A percentile compares a stretch with the other conserved stretches of the same genome.
phyloP scores from a whole-genome alignment of 2,329 filamentous ascomycete species.

The Zymoseptoria tritici region DNA sequence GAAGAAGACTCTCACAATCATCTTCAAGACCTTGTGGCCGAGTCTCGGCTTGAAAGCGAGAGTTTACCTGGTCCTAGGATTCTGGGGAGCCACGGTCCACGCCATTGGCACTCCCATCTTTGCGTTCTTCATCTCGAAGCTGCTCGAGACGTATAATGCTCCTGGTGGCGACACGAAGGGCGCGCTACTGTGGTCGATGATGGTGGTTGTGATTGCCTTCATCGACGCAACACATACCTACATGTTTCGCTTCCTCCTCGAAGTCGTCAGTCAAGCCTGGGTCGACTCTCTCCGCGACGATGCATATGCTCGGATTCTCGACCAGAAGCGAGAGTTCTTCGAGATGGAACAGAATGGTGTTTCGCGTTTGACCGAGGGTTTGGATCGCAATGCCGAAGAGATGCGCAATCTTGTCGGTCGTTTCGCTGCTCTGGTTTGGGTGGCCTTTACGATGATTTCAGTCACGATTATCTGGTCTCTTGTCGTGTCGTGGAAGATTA shows the following conservation, averaged over 20 bases:
- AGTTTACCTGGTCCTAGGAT: slow-evolving; percentile 50
- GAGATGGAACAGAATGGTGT: slow-evolving; percentile 59
- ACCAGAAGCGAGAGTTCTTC: slow-evolving; percentile 74
- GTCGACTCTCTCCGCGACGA: slow-evolving; percentile 61
- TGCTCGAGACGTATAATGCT: slow-evolving; percentile 63
- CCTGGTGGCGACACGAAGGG: slow-evolving; percentile 40
- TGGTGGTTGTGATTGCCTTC: slow-evolving; percentile 60
- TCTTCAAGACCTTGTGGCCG: slow-evolving; percentile 65
- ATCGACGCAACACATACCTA: slow-evolving; percentile 60
- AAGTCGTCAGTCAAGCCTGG: slow-evolving; percentile 68
- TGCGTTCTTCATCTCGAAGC: slow-evolving; percentile 64
- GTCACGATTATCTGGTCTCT: slow-evolving; percentile 71
- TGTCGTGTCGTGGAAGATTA: slow-evolving; percentile 68
- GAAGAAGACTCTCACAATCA: slow-evolving; percentile 38
- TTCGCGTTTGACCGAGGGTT: slow-evolving; percentile 56
- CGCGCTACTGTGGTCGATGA: slow-evolving; percentile 60
- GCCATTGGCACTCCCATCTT: slow-evolving; percentile 66
- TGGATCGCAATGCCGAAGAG: slow-evolving; percentile 80
- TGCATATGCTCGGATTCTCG: slow-evolving; percentile 62
- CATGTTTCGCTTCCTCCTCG: slow-evolving; percentile 62
- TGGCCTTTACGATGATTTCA: slow-evolving; percentile 58
- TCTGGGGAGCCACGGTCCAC: slow-evolving; percentile 56
- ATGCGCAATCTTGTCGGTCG: slow-evolving; percentile 75
- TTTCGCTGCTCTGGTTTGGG: slow-evolving; percentile 64
- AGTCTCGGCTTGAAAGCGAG: slow-evolving; percentile 48